These are phyloP conservation scores for Hippophae tibetana DNA, from an alignment of 306 rosid species.

Conservation along the genomic window DNA sequence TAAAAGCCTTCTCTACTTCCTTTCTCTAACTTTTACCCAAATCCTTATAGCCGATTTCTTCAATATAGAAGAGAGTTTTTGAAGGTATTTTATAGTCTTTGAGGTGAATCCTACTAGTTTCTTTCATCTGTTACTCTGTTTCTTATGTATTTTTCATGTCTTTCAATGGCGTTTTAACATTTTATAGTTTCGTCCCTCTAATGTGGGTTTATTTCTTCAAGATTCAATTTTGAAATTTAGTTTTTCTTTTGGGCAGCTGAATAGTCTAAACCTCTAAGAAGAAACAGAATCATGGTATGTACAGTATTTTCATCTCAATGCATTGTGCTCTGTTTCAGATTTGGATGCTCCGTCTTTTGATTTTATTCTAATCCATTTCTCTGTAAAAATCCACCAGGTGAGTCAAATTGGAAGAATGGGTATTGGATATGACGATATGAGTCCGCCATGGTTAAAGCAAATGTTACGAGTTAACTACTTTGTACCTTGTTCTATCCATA, in stretches of 20 bases:
- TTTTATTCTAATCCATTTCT: not conserved
- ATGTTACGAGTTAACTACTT: slow-evolving; percentile 31
- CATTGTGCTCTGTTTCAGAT: not conserved
- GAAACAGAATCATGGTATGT: not conserved
- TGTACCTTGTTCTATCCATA: slow-evolving; percentile 24
- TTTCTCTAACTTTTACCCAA: not conserved
- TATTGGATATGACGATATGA: slow-evolving; percentile 6
- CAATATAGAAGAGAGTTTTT: not conserved
- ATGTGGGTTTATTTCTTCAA: no score
- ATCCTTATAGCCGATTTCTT: not conserved
- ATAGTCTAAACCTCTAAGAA: not conserved
- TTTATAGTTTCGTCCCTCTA: no score
- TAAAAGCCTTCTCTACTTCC: not conserved
- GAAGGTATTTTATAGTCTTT: not conserved
- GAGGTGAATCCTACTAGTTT: not conserved
- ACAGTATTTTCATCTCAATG: not conserved
- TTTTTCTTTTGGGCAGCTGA: not conserved
- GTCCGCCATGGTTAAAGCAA: slow-evolving; percentile 35
- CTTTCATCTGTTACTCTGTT: not conserved
- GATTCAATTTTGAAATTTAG: no score
- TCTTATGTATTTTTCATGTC: no score
- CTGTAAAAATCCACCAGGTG: slow-evolving; percentile 15
- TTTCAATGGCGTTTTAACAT: not conserved
- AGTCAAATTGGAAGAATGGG: slow-evolving; percentile 22
- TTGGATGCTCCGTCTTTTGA: not conserved